Evolutionary conservation across 2,329 filamentous ascomycete genomes (phyloP).

Genomic region (Fusarium vanettenii): DNA sequence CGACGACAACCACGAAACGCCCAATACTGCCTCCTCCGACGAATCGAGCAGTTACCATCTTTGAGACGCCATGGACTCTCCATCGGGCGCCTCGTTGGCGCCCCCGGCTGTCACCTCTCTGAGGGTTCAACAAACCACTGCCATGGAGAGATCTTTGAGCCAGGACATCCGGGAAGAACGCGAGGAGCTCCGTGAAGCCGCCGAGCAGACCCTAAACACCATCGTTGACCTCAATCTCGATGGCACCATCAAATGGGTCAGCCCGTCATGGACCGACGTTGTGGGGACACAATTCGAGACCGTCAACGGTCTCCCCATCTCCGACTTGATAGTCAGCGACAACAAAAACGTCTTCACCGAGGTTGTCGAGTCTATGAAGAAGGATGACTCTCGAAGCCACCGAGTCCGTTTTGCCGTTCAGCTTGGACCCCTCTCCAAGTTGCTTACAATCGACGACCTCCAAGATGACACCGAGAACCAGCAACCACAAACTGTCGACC

Average conservation of each 20-base stretch:
- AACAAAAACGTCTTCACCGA: conserved; percentile 85
- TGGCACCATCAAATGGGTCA: conserved; percentile 93
- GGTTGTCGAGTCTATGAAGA: conserved; percentile 87
- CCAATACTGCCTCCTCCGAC: conserved; percentile 15
- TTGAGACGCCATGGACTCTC: conserved; percentile 53
- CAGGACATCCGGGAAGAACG: conserved; percentile 93
- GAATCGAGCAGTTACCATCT: conserved; percentile 6
- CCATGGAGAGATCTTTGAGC: conserved; percentile 78
- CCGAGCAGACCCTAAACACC: conserved; percentile 95
- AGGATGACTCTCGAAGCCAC: conserved; percentile 92
- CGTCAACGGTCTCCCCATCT: conserved; percentile 81
- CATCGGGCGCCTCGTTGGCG: conserved; percentile 53
- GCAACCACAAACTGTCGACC: conserved; percentile 67
- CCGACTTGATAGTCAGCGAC: conserved; percentile 81
- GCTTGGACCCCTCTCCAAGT: conserved; percentile 75
- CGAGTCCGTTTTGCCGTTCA: conserved; percentile 84
- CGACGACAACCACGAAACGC: conserved; percentile 33
- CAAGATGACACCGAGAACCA: conserved; percentile 54
- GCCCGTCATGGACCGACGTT: conserved; percentile 94
- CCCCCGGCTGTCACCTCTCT: conserved; percentile 66
- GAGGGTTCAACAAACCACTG: conserved; percentile 59
- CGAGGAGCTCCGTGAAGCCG: conserved; percentile 93
- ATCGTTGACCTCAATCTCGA: conserved; percentile 95
- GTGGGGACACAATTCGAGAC: conserved; percentile 81
- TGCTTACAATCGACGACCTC: conserved; percentile 61